Evolutionary conservation across 2,329 filamentous ascomycete genomes (phyloP).

Genomic region (Fusarium irregulare): DNA sequence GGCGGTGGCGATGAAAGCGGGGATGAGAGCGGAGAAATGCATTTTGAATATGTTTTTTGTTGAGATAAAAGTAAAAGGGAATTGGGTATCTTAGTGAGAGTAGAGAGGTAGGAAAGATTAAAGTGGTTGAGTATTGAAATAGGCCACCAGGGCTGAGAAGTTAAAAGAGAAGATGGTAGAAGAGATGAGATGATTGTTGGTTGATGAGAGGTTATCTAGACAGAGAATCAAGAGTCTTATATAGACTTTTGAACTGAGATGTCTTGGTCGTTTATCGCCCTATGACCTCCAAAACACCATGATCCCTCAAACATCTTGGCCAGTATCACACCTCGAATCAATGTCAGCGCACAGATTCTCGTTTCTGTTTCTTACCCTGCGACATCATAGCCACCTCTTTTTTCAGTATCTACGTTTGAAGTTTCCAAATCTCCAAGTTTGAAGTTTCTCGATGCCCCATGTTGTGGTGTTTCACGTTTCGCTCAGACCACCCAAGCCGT

Average conservation of each 20-base stretch:
- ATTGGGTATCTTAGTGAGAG: not conserved
- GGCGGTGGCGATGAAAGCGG: conserved; percentile 58
- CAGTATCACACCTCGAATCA: not conserved
- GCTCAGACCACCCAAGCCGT: conserved; percentile 16
- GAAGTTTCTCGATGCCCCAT: not conserved
- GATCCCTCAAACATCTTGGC: not conserved
- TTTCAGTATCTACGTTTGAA: not conserved
- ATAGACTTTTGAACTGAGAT: not conserved
- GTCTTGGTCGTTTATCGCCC: not conserved
- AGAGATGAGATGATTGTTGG: not conserved
- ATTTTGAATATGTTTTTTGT: conserved; percentile 39
- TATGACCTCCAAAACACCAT: not conserved
- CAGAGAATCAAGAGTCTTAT: not conserved
- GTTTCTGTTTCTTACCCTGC: conserved; percentile 5
- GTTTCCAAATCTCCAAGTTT: conserved; percentile 10
- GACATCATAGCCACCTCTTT: not conserved
- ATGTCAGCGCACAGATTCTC: not conserved
- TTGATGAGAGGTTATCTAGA: not conserved
- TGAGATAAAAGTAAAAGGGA: not conserved
- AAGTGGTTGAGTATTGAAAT: not conserved
- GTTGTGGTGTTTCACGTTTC: conserved; percentile 24
- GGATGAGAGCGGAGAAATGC: conserved; percentile 46
- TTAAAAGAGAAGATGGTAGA: not conserved
- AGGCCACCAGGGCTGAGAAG: not conserved
- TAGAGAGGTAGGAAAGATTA: not conserved